Evolutionary conservation across 2,329 filamentous ascomycete species (phyloP).

Genomic region (Thielaviopsis euricoi): DNA sequence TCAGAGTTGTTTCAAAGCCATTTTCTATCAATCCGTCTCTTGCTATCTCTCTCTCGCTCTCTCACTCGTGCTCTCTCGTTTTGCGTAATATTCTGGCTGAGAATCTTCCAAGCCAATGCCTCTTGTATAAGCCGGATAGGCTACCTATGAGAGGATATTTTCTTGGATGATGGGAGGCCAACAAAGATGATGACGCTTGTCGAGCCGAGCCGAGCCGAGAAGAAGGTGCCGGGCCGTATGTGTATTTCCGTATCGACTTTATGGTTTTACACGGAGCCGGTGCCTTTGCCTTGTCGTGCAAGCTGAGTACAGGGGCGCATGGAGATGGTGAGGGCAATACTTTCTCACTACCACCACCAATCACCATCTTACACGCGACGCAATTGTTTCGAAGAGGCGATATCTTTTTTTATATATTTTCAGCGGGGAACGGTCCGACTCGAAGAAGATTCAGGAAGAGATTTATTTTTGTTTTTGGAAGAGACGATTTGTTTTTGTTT

Average conservation of each 20-base stretch:
- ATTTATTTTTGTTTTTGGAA: not conserved
- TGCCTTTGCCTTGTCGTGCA: too few species aligned
- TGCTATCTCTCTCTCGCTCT: not conserved
- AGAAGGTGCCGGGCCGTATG: too few species aligned
- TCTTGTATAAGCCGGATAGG: too few species aligned
- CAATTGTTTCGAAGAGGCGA: not conserved
- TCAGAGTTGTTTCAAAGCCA: not conserved
- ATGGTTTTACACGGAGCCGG: too few species aligned
- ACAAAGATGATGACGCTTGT: too few species aligned
- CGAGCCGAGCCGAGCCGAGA: too few species aligned
- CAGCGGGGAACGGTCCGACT: not conserved
- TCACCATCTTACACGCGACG: not conserved
- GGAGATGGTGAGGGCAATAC: too few species aligned
- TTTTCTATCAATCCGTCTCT: not conserved
- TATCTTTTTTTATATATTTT: not conserved
- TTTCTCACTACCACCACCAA: not conserved
- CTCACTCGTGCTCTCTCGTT: not conserved
- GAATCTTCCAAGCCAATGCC: too few species aligned
- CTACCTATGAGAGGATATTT: too few species aligned
- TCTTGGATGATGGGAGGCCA: too few species aligned
- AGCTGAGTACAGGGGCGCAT: too few species aligned
- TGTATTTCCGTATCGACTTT: too few species aligned
- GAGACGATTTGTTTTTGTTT: slow-evolving; percentile 5
- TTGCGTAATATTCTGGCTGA: not conserved
- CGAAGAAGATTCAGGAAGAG: not conserved